phyloP scores from a whole-genome alignment of 441 rosid species.

The Croton setiger region DNA sequence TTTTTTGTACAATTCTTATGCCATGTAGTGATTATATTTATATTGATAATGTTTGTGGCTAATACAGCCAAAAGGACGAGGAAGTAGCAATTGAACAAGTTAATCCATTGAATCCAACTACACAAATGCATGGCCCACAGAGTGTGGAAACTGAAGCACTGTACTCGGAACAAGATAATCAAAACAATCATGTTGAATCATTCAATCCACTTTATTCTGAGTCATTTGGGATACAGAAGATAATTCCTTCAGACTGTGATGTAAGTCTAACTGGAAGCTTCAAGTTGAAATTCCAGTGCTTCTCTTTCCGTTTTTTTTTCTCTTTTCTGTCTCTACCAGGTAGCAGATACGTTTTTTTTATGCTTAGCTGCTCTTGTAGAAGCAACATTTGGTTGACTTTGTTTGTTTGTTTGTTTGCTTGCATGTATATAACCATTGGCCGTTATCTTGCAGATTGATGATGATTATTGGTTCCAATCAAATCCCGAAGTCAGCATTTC shows the following conservation, averaged over 20 bases:
- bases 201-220: conserved; percentile 19
- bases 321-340: not conserved
- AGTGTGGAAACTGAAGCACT: conserved; percentile 27
- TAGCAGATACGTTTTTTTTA: not conserved
- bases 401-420: not conserved
- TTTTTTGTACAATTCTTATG: conserved; percentile 3
- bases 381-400: not conserved
- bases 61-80: conserved; percentile 39
- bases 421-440: not conserved
- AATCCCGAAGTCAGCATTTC: conserved; percentile 50
- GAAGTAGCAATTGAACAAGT: conserved; percentile 29
- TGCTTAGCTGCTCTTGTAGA: not conserved
- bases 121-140: conserved; percentile 16
- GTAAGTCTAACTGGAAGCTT: conserved; percentile 40
- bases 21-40: not conserved
- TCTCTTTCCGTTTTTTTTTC: not conserved
- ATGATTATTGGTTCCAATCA: conserved; percentile 76
- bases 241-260: conserved; percentile 50
- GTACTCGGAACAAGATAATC: conserved; percentile 19
- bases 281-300: not conserved
- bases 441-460: conserved; percentile 40
- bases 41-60: conserved; percentile 33
- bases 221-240: conserved; percentile 43
- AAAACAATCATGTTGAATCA: conserved; percentile 11
- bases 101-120: conserved; percentile 24